Evolutionary conservation across 345 rosid genomes (phyloP), one percentile per base, ranked within the genome.

Genomic region (Sapria himalayana): DNA sequence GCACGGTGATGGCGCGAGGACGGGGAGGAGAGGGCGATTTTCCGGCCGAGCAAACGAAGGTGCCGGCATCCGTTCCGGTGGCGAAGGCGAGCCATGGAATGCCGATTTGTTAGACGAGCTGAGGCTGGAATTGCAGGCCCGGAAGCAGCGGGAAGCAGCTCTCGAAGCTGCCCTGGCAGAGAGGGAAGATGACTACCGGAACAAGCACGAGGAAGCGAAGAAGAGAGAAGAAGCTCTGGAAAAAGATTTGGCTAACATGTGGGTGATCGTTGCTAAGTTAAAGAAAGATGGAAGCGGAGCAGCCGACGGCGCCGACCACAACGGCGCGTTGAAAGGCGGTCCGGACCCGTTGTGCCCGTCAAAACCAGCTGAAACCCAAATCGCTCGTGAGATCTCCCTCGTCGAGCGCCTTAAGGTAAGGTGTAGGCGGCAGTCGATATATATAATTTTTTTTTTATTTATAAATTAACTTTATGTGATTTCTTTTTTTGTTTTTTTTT

Each of bases 201-300:
- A 73, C 62, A 80, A 65, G 50, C 64, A 56, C 33, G 99, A 84
- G 55, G 94, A 80, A 62, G 78, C 85, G 33, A 84, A 70, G 81
- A 73, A 53, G 58, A 73, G 78, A 67, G 96, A 91, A 63, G 94
- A 74, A 54, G 71, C 89, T 63, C 54, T 84, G 22, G 99, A 91
- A 68, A 91, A 78, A 50, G 99, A 91, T 66, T 59, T 84, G 45
- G 96, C 99, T 19, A 84, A 78, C 58, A 91, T 91, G 99, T 84
- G 99, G 96, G 94, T 84, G 38, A 93, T 91, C 64, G 99, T 91
- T 59, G 99, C 99, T 22, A 84, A 73, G 69, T 64, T 91, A 50
- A 91, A 91, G 72, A 91, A 75, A 61, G 92, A 72, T 1, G 81
- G 70, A 31, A 71, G 71, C 42, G 65, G 40, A 9, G 72, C 70